Evolutionary conservation across 2,329 filamentous ascomycete species (phyloP).

Genomic region (Nothophoma quercina): DNA sequence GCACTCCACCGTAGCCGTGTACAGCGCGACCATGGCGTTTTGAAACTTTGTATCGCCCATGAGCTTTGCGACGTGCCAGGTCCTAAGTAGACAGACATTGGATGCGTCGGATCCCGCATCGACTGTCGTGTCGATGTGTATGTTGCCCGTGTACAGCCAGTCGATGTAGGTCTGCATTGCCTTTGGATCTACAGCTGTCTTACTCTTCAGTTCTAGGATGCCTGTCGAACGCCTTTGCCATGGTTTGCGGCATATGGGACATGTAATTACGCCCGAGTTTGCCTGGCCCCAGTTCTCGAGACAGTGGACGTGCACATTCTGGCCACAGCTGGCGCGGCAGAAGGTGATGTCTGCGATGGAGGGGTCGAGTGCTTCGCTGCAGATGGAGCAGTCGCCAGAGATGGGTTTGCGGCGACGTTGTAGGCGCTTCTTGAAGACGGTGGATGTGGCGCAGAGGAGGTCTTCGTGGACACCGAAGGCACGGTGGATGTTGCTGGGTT

Average conservation of each 20-base stretch:
- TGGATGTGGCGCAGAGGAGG: background rate
- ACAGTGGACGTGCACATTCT: background rate
- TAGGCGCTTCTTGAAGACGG: background rate
- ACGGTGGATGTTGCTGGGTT: too few relatives aligned
- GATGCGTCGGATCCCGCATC: too few relatives aligned
- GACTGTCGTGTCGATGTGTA: too few relatives aligned
- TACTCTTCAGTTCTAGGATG: too few relatives aligned
- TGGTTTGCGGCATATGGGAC: background rate
- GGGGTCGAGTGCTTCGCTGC: background rate
- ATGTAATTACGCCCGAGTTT: too few relatives aligned
- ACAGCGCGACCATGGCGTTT: too few relatives aligned
- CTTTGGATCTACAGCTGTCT: too few relatives aligned
- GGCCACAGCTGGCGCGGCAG: background rate
- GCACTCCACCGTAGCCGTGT: too few relatives aligned
- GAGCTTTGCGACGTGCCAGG: too few relatives aligned
- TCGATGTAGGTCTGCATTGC: background rate
- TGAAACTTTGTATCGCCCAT: too few relatives aligned
- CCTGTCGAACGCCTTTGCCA: background rate
- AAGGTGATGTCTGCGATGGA: background rate
- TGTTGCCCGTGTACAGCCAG: conserved; percentile 1
- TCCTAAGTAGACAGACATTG: too few relatives aligned
- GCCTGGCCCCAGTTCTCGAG: background rate
- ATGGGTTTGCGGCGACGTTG: background rate
- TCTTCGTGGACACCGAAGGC: too few relatives aligned
- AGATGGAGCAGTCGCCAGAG: background rate